Percentiles rank a stretch among this genome's conserved stretches.
Conservation (phyloP, 805 yeast genomes). For the Candida nemodendra region DNA sequence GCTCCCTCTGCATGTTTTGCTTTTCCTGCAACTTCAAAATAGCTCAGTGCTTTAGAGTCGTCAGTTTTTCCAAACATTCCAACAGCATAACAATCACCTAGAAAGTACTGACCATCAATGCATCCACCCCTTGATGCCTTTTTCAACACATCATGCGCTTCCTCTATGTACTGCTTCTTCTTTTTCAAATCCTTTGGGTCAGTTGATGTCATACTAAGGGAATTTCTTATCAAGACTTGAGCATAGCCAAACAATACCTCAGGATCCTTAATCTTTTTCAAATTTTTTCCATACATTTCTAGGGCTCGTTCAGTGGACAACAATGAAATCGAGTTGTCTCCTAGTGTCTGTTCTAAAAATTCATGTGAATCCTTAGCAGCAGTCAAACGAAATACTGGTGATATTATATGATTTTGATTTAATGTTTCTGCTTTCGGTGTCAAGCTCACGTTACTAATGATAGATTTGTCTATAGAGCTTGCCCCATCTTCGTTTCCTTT, state of each 20-base stretch:
- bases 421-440: constrained; percentile 12
- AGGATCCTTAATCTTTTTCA: constrained; percentile 82
- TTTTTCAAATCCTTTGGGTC: constrained; percentile 32
- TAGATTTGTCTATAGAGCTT: constrained; percentile 9
- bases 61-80: constrained; percentile 84
- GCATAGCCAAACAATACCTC: constrained; percentile 87
- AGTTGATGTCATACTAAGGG: constrained; percentile 12
- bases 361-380: constrained; percentile 18
- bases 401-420: constrained; percentile 10
- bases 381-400: constrained; percentile 15
- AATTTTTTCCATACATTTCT: constrained; percentile 83
- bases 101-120: constrained; percentile 84
- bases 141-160: constrained; percentile 53
- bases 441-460: constrained; percentile 10
- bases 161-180: constrained; percentile 64
- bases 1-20: constrained; percentile 91
- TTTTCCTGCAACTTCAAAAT: constrained; percentile 89
- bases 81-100: constrained; percentile 86
- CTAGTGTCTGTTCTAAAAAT: constrained; percentile 14
- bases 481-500: constrained; percentile 3
- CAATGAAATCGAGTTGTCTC: constrained; percentile 36
- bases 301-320: constrained; percentile 56
- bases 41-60: constrained; percentile 66
- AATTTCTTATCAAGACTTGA: constrained; percentile 58
- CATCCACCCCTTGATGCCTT: constrained; percentile 77